Evolutionary conservation across 495 filamentous ascomycete genomes (phyloP).

Genomic region (Penicillium longicatenatum): DNA sequence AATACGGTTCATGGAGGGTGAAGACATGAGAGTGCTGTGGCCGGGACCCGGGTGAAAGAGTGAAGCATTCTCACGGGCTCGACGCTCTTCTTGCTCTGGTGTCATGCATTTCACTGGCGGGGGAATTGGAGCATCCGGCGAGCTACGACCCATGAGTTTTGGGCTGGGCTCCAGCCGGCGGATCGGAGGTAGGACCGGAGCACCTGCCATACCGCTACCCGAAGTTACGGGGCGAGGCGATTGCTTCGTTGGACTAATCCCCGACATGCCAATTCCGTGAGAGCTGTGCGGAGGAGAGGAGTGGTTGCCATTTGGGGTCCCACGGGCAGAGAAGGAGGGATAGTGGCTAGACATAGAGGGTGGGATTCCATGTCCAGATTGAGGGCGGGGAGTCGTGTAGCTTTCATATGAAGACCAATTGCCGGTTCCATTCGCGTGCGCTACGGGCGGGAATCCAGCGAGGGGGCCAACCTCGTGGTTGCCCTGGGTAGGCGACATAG

Average conservation of each 20-base stretch:
- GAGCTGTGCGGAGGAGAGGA: slow-evolving; percentile 49
- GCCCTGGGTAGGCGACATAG: slow-evolving; percentile 54
- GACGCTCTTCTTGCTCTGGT: slow-evolving; percentile 48
- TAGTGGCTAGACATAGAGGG: slow-evolving; percentile 30
- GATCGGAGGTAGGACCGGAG: slow-evolving; percentile 51
- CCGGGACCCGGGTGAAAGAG: slow-evolving; percentile 31
- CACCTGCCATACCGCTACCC: slow-evolving; percentile 43
- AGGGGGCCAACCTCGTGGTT: slow-evolving; percentile 50
- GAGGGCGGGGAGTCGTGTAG: slow-evolving; percentile 36
- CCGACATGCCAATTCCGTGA: slow-evolving; percentile 59
- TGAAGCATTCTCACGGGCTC: slow-evolving; percentile 43
- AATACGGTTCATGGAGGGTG: slow-evolving; percentile 42
- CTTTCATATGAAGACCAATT: slow-evolving; percentile 42
- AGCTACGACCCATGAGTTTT: slow-evolving; percentile 51
- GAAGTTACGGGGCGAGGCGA: slow-evolving; percentile 53
- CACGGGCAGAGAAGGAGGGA: slow-evolving; percentile 35
- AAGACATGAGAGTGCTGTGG: slow-evolving; percentile 34
- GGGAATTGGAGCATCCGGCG: slow-evolving; percentile 48
- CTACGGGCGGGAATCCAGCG: slow-evolving; percentile 42
- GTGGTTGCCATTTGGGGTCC: slow-evolving; percentile 39
- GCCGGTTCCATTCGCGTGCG: slow-evolving; percentile 27
- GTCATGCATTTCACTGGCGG: slow-evolving; percentile 51
- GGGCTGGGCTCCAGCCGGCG: slow-evolving; percentile 52
- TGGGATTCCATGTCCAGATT: slow-evolving; percentile 26
- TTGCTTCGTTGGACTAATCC: slow-evolving; percentile 78